phyloP scores from a whole-genome alignment of 805 yeast genomes.

The Maudiozyma turicensis region DNA sequence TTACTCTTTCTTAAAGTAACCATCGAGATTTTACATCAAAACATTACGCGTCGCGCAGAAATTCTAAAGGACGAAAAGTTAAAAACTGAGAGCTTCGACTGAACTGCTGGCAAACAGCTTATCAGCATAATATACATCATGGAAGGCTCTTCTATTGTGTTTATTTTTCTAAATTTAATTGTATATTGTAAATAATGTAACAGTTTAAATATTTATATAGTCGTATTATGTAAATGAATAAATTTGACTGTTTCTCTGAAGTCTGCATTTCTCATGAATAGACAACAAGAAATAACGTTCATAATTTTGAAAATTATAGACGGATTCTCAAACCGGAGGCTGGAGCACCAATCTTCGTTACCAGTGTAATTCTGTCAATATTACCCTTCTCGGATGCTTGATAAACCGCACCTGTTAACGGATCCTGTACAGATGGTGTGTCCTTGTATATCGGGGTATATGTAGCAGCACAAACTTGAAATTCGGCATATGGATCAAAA shows the following conservation, averaged over 20 bases:
- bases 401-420: constrained; percentile 84
- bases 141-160: no score
- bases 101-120: neutral
- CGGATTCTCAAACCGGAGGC: constrained; percentile 74
- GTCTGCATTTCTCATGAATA: no score
- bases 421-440: constrained; percentile 57
- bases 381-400: constrained; percentile 69
- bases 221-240: no score
- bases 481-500: constrained; percentile 86
- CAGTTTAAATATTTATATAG: no score
- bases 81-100: neutral
- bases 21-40: no score
- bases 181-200: no score
- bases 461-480: constrained; percentile 81
- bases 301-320: neutral
- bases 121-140: neutral
- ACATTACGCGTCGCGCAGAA: neutral
- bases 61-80: no score
- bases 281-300: no score
- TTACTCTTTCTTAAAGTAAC: neutral
- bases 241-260: no score
- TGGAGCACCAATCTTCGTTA: constrained; percentile 81
- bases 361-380: constrained; percentile 61
- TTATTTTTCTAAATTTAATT: no score
- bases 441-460: constrained; percentile 84